phyloP scores from a whole-genome alignment of 257 asterid genomes.

The Craterostigma plantagineum region DNA sequence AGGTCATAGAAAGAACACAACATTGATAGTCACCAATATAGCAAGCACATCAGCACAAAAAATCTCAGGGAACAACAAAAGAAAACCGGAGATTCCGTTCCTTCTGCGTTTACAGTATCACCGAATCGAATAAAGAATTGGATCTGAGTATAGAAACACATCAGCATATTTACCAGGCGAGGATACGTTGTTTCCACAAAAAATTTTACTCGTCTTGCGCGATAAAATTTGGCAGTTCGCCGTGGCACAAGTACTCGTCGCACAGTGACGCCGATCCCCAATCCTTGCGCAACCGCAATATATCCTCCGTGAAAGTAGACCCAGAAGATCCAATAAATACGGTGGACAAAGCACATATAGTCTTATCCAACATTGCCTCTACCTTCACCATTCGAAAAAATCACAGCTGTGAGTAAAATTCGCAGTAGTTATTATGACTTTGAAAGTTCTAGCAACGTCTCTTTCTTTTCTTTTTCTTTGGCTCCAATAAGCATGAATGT shows the following conservation, averaged over 20 bases:
- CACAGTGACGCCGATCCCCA: constrained; percentile 88
- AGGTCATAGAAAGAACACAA: too few relatives aligned
- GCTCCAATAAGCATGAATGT: too few relatives aligned
- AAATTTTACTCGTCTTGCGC: constrained; percentile 57
- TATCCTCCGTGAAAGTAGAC: constrained; percentile 94
- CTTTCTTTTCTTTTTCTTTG: too few relatives aligned
- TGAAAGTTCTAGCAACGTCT: neutral
- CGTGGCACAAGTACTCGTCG: constrained; percentile 79
- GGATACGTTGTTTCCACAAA: too few relatives aligned
- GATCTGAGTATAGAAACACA: too few relatives aligned
- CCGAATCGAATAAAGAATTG: too few relatives aligned
- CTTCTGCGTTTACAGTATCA: too few relatives aligned
- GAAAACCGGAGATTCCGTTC: too few relatives aligned
- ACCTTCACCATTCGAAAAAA: constrained; percentile 29
- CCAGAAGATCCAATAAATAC: constrained; percentile 85
- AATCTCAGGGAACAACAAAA: too few relatives aligned
- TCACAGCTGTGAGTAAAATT: neutral
- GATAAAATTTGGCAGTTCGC: constrained; percentile 62
- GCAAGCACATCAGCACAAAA: too few relatives aligned
- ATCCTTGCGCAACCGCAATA: constrained; percentile 70
- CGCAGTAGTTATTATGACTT: neutral
- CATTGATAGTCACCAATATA: too few relatives aligned
- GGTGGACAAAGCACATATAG: constrained; percentile 75
- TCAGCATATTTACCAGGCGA: too few relatives aligned
- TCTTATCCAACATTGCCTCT: constrained; percentile 96